Evolutionary conservation across 768 basidiomycete genomes (phyloP), one percentile per base, ranked within the genome.

Genomic region (Wakefieldia striispora): DNA sequence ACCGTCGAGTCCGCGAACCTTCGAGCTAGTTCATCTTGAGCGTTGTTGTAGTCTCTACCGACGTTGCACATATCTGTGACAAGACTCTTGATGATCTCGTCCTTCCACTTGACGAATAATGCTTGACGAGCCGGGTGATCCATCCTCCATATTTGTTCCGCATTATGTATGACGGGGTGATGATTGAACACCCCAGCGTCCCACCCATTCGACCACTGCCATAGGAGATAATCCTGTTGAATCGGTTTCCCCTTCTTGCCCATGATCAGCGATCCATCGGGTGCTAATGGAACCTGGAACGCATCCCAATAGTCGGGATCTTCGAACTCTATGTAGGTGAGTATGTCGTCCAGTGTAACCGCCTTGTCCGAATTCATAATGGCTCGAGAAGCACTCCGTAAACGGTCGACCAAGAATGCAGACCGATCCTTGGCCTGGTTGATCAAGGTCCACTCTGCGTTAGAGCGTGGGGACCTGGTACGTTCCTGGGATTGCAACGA

Each of bases 261-360:
- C 10, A 83, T 70, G 5, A 53, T 40, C 4, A 46, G 61, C 72
- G 79, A 78, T 1, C 76, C 82, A 35, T 77, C 75, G 0, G 57
- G 38, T 3, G 56, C 38, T n/a, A 46, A n/a, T 10, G 83, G 74
- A 35, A 82, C 60, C 6, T 47, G 55, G 61, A 84, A 73, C 10
- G 82, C 76, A 1, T 69, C 65, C 52, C 62, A 75, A 54, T 58
- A 83, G 0, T 70, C 68, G 0, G 64, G 53, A 2, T 79, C 70
- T 26, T 80, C 74, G 31, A 82, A 83, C 56, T 84, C 79, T 0
- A 85, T 64, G 54, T 77, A 61, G 11, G 61, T 64, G 31, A 83
- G 56, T 14, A 83, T 56, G 43, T 75, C 70, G 5, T 51, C 26
- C 7, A 53, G n/a, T 1, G 40, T 29, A 8, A 70, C 45, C 0